Base-by-base conservation (phyloP, 208 protist species). In the Trypanosoma melophagium region DNA sequence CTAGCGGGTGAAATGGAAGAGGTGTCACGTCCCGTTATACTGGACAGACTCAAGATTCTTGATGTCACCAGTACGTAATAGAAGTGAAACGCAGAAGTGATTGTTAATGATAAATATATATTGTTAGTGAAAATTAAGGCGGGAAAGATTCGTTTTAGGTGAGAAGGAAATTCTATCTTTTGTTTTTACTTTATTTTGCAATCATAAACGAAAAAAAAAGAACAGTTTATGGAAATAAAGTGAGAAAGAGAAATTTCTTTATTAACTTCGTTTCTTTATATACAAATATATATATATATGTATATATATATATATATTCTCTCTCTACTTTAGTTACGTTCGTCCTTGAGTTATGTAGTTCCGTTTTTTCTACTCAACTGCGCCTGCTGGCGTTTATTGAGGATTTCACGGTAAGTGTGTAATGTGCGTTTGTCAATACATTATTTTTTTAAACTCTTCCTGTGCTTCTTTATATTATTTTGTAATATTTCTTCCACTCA, bases 1-100 rank as follows among this genome's bases (percentile, higher is more conserved):
- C 80, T 99, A 9, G 97, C 94, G 17, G 99, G 99, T 3, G 98
- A 99, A 71, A 92, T 99, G 25, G 87, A 98, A 78, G 99, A 99
- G 65, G 99, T 98, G 0, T 97, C 83, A 22, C 98, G 98, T 17
- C 79, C 77, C 13, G 82, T 88, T 5, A 97, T 99, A 40, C 53
- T 99, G 31, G 71, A 87, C 19, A 79, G 97, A 9, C 70, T 99
- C 10, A 77, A 90, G 16, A 72, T 93, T 21, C 73, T 99, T 0
- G 97, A 99, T 21, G 86, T 98, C 51, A 84, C 93, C 0, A 96
- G 94, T 56, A 83, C 49, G 21, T 77, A 50, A 69, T 35, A 35
- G 28, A 35, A 35, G 28, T 35, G 28, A 35, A 35, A 35, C 3
- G 5, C 28, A 60, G 63, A 10, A 13, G 16, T 53, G 22, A 38